Conservation (phyloP, 78 protist species). For the Chrysochromulina parva region DNA sequence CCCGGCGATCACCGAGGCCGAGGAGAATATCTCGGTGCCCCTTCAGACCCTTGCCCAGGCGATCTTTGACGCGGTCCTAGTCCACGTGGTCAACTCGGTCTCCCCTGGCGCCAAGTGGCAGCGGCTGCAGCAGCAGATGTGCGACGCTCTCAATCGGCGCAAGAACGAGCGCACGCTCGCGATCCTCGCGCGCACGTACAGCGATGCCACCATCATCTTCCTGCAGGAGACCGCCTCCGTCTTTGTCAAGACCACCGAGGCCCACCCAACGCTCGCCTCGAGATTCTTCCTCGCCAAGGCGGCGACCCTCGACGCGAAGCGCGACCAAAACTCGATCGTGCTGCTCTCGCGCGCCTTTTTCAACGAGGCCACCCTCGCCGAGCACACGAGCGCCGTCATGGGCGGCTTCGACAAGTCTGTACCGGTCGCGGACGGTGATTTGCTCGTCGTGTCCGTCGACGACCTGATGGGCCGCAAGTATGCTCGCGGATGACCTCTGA, state of each 20-base stretch:
- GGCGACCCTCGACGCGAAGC: background rate
- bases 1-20: slow-evolving; percentile 28
- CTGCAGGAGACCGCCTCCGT: slow-evolving; percentile 27
- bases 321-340: slow-evolving; percentile 29
- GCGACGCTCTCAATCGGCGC: slow-evolving; percentile 2
- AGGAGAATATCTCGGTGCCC: background rate
- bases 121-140: slow-evolving; percentile 20
- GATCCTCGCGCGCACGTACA: background rate
- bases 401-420: background rate
- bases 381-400: background rate
- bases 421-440: background rate
- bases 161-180: background rate
- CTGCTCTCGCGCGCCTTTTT: background rate
- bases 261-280: background rate
- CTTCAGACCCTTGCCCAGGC: slow-evolving; percentile 37
- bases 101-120: slow-evolving; percentile 3
- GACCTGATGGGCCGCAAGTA: background rate
- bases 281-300: background rate
- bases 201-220: slow-evolving; percentile 12
- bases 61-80: slow-evolving; percentile 42
- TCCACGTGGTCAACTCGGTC: slow-evolving; percentile 30
- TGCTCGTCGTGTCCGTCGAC: background rate
- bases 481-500: too few relatives aligned
- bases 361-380: background rate
- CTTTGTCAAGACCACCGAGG: background rate